phyloP scores from a whole-genome alignment of 306 rosid species.

The Abrus pulchellus region DNA sequence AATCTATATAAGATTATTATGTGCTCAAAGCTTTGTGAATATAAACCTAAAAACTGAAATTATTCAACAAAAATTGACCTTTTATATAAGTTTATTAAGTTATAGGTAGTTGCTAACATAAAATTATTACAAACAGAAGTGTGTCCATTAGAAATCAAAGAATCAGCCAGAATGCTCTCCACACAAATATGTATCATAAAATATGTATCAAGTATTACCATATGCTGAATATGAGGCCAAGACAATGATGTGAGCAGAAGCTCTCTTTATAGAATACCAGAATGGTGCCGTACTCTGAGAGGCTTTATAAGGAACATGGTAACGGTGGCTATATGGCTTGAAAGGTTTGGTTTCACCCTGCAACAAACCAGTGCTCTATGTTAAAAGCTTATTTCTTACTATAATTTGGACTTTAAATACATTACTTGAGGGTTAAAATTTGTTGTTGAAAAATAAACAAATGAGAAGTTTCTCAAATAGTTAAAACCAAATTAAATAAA shows the following conservation, averaged over 20 bases:
- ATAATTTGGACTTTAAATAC: constrained; percentile 5
- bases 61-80: constrained; percentile 56
- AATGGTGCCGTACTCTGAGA: constrained; percentile 71
- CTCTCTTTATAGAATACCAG: constrained; percentile 93
- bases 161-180: constrained; percentile 1
- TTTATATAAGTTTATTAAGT: constrained; percentile 16
- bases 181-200: not conserved
- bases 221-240: constrained; percentile 83
- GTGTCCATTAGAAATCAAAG: not conserved
- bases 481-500: not conserved
- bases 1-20: constrained; percentile 31
- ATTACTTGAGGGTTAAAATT: not conserved
- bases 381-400: not conserved
- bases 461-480: not conserved
- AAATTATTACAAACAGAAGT: constrained; percentile 35
- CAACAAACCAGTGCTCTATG: constrained; percentile 28
- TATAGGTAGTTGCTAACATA: not conserved
- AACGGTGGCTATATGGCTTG: constrained; percentile 70
- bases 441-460: constrained; percentile 1
- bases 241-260: constrained; percentile 86
- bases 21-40: constrained; percentile 59
- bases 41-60: constrained; percentile 48
- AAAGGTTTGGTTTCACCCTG: constrained; percentile 79
- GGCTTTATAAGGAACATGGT: constrained; percentile 69
- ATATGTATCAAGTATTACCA: constrained; percentile 57